Evolutionary conservation across 192 early-diverging fungal species (phyloP), one percentile per base, ranked within the genome.

Genomic region (Podila minutissima): DNA sequence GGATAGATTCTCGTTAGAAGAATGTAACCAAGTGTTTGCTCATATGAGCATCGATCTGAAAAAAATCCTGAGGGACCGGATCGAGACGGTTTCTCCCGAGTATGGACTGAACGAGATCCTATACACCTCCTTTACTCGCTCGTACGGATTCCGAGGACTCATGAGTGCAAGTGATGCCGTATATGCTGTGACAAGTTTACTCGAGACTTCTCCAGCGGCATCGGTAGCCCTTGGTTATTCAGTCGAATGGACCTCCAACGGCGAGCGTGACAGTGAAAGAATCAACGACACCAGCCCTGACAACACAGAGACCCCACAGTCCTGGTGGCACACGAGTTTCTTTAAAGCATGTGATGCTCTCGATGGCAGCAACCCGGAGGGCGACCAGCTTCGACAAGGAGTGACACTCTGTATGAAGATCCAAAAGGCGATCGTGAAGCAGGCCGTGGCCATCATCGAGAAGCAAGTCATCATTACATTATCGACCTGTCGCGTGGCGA

Each of bases 301-400:
- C 0, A 72, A 31, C 26, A 62, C 49, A 37, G 72, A 29, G 37
- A 50, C 53, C 10, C 31, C 51, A 7, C 50, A 46, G 46, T 48
- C 68, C 8, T 88, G 87, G 83, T 96, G 94, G 94, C 75, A 94
- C 62, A 62, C 82, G 32, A 94, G 95, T 31, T 98, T 97, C 81
- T 98, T 91, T 83, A 88, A 92, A 1, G 95, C 96, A 19, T 97
- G 93, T 70, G 97, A 98, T 72, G 91, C 97, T 8, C 81, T 98
- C 20, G 88, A 88, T 37, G 84, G 74, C 82, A 89, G 71, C 28
- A 74, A 61, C 6, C 50, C 50, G 31, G 72, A 70, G 7, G 67
- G 70, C 32, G 57, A 72, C 26, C 57, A 66, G 2, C 62, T 94
- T 19, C 66, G 74, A 17, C 74, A 74, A 20, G 97, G 97, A 13